These are phyloP conservation scores for Vitis rotundifolia DNA, from an alignment of 164 flowering plant species.

Conservation along the genomic window DNA sequence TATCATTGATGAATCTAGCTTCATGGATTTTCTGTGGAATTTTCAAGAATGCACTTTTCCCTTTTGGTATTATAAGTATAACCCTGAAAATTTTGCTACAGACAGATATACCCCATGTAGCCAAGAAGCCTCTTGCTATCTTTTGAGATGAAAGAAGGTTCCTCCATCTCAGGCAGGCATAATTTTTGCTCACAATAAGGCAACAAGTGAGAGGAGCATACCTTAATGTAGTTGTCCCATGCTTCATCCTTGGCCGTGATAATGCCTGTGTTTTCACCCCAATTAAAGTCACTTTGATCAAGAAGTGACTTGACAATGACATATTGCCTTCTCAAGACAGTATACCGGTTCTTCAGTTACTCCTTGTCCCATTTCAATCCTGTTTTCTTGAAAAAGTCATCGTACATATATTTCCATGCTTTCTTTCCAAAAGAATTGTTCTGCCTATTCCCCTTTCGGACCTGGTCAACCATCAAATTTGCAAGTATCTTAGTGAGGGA, in stretches of 20 bases:
- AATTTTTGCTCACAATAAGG: not conserved
- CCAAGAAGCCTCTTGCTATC: no score
- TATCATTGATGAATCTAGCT: not conserved
- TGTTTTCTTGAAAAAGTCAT: slow-evolving; percentile 42
- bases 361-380: slow-evolving; percentile 57
- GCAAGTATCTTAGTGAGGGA: slow-evolving; percentile 43
- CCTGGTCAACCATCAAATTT: slow-evolving; percentile 55
- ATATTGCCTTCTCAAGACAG: slow-evolving; percentile 45
- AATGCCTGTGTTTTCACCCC: slow-evolving; percentile 42
- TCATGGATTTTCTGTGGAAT: not conserved
- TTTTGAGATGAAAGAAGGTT: not conserved
- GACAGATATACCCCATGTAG: not conserved
- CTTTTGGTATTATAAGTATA: no score
- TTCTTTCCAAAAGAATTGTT: slow-evolving; percentile 45
- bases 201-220: slow-evolving; percentile 8
- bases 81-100: not conserved
- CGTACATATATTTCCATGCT: slow-evolving; percentile 50
- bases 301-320: slow-evolving; percentile 36
- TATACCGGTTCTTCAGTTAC: slow-evolving; percentile 48
- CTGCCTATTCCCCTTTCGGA: slow-evolving; percentile 42
- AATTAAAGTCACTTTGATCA: slow-evolving; percentile 37
- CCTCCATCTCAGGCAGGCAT: slow-evolving; percentile 6
- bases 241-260: slow-evolving; percentile 38
- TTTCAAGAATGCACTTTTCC: not conserved
- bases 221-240: slow-evolving; percentile 50